Evolutionary conservation across 2,329 filamentous ascomycete genomes (phyloP).

Genomic region (Cytospora schulzeri): DNA sequence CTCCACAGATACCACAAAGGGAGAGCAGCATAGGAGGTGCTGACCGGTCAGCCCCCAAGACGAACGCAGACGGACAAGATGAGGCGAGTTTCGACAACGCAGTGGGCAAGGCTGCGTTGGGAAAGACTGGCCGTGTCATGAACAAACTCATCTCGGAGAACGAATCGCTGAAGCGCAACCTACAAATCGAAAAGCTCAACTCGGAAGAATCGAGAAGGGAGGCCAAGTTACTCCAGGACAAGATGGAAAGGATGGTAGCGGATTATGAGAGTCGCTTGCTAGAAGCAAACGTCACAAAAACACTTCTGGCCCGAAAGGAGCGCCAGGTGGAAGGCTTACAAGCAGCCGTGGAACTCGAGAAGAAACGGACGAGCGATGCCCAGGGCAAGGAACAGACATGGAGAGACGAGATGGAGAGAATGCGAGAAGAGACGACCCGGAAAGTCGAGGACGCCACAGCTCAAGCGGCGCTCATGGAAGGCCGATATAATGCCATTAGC

Average conservation of each 20-base stretch:
- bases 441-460: conserved; percentile 68
- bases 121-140: conserved; percentile 78
- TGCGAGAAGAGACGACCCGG: conserved; percentile 58
- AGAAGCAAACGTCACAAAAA: conserved; percentile 71
- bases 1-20: conserved; percentile 32
- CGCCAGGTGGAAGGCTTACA: conserved; percentile 72
- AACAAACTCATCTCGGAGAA: conserved; percentile 81
- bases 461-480: conserved; percentile 68
- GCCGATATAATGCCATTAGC: conserved; percentile 68
- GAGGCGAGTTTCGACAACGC: conserved; percentile 59
- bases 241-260: conserved; percentile 67
- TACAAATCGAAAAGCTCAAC: conserved; percentile 65
- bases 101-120: conserved; percentile 68
- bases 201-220: conserved; percentile 73
- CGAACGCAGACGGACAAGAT: conserved; percentile 25
- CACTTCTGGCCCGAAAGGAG: conserved; percentile 71
- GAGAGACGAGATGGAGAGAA: conserved; percentile 66
- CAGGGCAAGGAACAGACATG: conserved; percentile 61
- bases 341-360: conserved; percentile 64
- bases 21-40: conserved; percentile 30
- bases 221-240: conserved; percentile 68
- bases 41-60: conserved; percentile 21
- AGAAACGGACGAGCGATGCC: conserved; percentile 61
- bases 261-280: conserved; percentile 72
- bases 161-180: conserved; percentile 73